Base-by-base conservation (phyloP, 805 yeast species). In the Candida saitoana region DNA sequence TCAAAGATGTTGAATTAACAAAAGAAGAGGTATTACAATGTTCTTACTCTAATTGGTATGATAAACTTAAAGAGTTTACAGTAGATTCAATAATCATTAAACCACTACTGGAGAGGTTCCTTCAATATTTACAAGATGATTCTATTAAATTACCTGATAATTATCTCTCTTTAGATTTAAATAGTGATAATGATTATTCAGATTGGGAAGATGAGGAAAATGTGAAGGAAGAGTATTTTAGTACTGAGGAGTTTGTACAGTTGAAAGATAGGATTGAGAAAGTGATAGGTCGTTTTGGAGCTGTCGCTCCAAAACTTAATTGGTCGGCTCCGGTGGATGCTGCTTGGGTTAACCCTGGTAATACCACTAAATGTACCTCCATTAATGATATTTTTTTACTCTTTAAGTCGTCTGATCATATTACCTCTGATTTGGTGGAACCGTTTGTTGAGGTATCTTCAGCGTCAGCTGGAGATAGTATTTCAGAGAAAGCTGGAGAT, bases 251-350 rank as follows among this genome's bases (percentile, higher is more conserved):
- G 8, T 36, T 36, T 17, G 6, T 5, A 5, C 5, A 22, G 4
- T 36, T 36, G 15, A 36, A 36, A 17, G 3, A 84, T 0, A 51
- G 68, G 34, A 69, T 91, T 14, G 64, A 65, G 27, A 44, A 51
- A 0, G 55, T 70, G 0, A 75, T 93, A 11, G 45, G 49, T 2
- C 65, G 74, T 19, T 62, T 58, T 37, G 84, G 84, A 0, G 65
- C 78, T 1, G 87, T 89, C 2, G 74, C 87, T 1, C 98, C 98
- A 1, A 93, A 93, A 56, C 67, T 91, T 51, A 93, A 93, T 67
- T 93, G 99, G 99, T 88, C 97, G 1, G 85, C 96, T 1, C 99
- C 99, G 1, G 83, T 82, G 56, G 99, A 93, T 63, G 87, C 98
- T 1, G 77, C 82, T 0, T 93, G 98, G 99, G 91, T 93, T 16